phyloP scores from a whole-genome alignment of 352 stramenopile genomes.

The Phytophthora pinifolia region DNA sequence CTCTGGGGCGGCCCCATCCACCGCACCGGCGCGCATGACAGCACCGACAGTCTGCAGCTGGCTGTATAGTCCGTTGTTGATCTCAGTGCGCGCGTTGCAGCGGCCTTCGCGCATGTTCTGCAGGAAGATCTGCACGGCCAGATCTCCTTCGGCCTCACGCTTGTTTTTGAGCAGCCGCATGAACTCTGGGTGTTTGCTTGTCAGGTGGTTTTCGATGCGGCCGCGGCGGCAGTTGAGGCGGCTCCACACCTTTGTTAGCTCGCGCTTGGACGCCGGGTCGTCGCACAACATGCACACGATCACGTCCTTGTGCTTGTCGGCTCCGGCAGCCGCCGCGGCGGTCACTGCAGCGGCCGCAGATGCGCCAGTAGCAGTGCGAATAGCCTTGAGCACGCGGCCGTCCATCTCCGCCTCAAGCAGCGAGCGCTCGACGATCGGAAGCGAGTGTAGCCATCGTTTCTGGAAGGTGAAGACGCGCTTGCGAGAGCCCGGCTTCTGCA shows the following conservation, averaged over 20 bases:
- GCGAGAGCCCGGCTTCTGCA: constrained; percentile 24
- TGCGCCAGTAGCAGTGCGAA: neutral
- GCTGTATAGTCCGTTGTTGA: constrained; percentile 60
- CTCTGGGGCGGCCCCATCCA: neutral
- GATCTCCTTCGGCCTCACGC: constrained; percentile 65
- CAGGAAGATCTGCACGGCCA: constrained; percentile 78
- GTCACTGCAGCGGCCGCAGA: constrained; percentile 12
- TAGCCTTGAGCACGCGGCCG: constrained; percentile 28
- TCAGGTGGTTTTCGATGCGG: constrained; percentile 77
- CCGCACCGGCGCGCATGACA: constrained; percentile 7
- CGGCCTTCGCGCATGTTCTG: constrained; percentile 70
- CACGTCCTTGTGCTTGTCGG: constrained; percentile 43
- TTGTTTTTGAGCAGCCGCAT: constrained; percentile 82
- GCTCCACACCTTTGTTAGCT: constrained; percentile 73
- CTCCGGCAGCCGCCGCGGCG: constrained; percentile 7
- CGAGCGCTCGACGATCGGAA: constrained; percentile 79
- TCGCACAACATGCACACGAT: constrained; percentile 83
- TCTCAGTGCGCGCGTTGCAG: constrained; percentile 70
- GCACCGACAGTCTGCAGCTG: constrained; percentile 35
- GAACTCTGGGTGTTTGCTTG: constrained; percentile 81
- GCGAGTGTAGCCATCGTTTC: constrained; percentile 74
- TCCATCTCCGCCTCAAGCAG: constrained; percentile 40
- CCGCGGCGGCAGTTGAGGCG: constrained; percentile 72
- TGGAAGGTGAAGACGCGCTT: constrained; percentile 85
- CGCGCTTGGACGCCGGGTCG: constrained; percentile 52